phyloP scores from a whole-genome alignment of 768 basidiomycete genomes.

The Mycena belliarum region DNA sequence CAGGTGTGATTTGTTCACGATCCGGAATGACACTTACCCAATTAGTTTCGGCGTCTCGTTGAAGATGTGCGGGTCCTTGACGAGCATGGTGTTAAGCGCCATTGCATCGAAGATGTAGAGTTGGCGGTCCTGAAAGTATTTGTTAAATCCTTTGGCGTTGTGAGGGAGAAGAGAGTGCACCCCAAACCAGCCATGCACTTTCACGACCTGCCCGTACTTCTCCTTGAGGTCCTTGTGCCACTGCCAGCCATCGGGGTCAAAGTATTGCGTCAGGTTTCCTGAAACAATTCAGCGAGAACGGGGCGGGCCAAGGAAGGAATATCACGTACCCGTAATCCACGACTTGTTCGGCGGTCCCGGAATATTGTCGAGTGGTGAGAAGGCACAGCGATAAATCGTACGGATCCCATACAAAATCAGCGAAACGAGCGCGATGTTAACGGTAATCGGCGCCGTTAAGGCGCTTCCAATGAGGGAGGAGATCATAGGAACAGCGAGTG shows the following conservation, averaged over 20 bases:
- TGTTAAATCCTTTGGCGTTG: neutral
- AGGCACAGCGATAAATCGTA: neutral
- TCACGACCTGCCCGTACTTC: neutral
- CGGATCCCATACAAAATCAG: neutral
- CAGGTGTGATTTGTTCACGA: no score
- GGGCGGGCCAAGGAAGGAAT: neutral
- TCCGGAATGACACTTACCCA: no score
- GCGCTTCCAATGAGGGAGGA: no score
- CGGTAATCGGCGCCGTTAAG: neutral
- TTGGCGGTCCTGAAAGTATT: neutral
- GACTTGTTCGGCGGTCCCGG: neutral
- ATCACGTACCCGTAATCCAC: neutral
- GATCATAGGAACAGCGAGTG: no score
- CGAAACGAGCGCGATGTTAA: neutral
- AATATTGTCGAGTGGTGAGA: neutral
- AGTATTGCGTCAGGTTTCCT: neutral
- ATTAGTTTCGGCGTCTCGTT: neutral
- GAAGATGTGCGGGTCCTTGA: neutral
- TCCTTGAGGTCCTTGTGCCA: neutral
- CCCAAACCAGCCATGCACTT: neutral
- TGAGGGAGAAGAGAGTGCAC: neutral
- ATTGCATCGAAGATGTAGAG: neutral
- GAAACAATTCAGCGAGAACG: neutral
- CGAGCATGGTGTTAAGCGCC: neutral
- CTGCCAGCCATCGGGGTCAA: neutral